Conservation (phyloP, 441 rosid genomes). For the Erysimum pusillum region DNA sequence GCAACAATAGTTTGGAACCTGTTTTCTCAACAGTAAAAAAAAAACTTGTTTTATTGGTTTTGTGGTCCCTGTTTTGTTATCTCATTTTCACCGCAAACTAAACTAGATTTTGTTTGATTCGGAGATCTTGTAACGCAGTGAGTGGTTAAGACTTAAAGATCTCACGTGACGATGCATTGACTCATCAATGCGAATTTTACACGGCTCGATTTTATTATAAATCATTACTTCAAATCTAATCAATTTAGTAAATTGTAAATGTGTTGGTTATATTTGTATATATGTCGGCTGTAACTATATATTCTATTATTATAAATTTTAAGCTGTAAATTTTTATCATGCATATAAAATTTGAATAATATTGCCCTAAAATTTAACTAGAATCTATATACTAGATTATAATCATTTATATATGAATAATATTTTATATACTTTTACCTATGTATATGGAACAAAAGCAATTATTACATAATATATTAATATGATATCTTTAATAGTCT, state of each 20-base stretch:
- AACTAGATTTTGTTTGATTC: slow-evolving; percentile 41
- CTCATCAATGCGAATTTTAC: slow-evolving; percentile 40
- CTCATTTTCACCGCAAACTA: slow-evolving; percentile 40
- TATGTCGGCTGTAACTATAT: too few species aligned
- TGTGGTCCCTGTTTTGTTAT: slow-evolving; percentile 40
- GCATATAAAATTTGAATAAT: too few species aligned
- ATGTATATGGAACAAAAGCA: too few species aligned
- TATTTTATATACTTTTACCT: too few species aligned
- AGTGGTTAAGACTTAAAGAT: slow-evolving; percentile 46
- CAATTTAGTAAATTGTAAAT: neutral
- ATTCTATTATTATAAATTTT: too few species aligned
- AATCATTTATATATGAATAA: too few species aligned
- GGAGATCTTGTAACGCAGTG: slow-evolving; percentile 39
- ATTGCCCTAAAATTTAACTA: too few species aligned
- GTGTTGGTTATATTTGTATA: too few species aligned
- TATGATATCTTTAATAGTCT: too few species aligned
- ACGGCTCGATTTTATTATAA: slow-evolving; percentile 27
- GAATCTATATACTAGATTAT: too few species aligned
- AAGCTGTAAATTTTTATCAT: too few species aligned
- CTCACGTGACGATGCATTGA: slow-evolving; percentile 47
- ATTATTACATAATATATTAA: too few species aligned
- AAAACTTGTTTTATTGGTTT: slow-evolving; percentile 18
- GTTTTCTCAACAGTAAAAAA: slow-evolving; percentile 19
- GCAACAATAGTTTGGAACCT: neutral
- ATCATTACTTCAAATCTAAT: slow-evolving; percentile 14